These are phyloP conservation scores for Dothiorella sarmentorum DNA, from an alignment of 2,329 filamentous ascomycete species.

Conservation along the genomic window DNA sequence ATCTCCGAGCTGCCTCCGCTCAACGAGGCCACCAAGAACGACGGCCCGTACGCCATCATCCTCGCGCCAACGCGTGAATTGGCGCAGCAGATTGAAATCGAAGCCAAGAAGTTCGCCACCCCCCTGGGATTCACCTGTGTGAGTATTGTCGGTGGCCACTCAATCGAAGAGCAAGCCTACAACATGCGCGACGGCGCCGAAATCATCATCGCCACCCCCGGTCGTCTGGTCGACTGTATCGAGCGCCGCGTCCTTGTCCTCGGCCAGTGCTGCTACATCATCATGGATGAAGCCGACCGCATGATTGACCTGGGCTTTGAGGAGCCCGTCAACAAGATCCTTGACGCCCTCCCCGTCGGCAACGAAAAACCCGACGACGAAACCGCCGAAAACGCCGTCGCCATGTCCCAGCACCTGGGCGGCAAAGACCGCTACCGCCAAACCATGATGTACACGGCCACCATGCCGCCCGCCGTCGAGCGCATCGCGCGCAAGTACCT, in stretches of 20 bases:
- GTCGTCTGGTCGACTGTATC: constrained; percentile 94
- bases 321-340: constrained; percentile 94
- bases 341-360: constrained; percentile 84
- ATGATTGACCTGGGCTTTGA: constrained; percentile 99
- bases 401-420: constrained; percentile 79
- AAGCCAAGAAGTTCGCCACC: constrained; percentile 86
- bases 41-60: constrained; percentile 96
- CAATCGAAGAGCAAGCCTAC: constrained; percentile 88
- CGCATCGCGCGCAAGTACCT: constrained; percentile 97
- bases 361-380: constrained; percentile 97
- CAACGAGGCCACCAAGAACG: constrained; percentile 81
- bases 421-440: constrained; percentile 81
- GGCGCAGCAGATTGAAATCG: constrained; percentile 93
- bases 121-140: constrained; percentile 93
- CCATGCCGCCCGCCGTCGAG: constrained; percentile 90
- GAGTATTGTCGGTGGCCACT: constrained; percentile 96
- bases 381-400: constrained; percentile 76
- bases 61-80: constrained; percentile 94
- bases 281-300: constrained; percentile 98
- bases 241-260: constrained; percentile 88
- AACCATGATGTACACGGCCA: constrained; percentile 99
- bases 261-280: constrained; percentile 95
- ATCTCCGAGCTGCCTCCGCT: constrained; percentile 86
- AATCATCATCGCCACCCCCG: constrained; percentile 97
- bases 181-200: constrained; percentile 88